phyloP scores from a whole-genome alignment of 805 yeast species.

The Candida vartiovaarae region DNA sequence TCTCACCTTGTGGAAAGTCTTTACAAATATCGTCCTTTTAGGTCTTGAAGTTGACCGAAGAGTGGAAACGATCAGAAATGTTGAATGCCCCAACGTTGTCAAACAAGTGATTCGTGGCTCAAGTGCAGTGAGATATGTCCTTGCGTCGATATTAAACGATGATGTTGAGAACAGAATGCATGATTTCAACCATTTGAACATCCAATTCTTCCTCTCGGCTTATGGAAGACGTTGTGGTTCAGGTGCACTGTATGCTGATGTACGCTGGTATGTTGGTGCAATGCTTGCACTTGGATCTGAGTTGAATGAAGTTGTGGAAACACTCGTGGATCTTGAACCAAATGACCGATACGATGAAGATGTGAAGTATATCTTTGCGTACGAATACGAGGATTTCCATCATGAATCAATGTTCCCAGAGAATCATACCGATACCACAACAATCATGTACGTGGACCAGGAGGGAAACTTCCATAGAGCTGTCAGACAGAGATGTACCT shows the following conservation, averaged over 20 bases:
- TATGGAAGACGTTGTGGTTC: conserved; percentile 53
- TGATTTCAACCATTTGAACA: conserved; percentile 53
- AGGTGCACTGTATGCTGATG: conserved; percentile 54
- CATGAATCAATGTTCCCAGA: conserved; percentile 21
- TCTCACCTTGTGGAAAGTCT: conserved; percentile 58
- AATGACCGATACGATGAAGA: conserved; percentile 69
- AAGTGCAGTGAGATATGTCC: conserved; percentile 52
- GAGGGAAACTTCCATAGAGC: conserved; percentile 22
- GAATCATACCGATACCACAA: conserved; percentile 12
- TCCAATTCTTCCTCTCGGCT: conserved; percentile 58
- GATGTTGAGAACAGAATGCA: conserved; percentile 36
- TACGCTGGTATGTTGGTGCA: conserved; percentile 51
- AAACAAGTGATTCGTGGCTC: conserved; percentile 52
- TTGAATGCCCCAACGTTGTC: conserved; percentile 37
- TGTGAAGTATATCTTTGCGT: conserved; percentile 51
- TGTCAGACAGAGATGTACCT: conserved; percentile 19
- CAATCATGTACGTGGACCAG: conserved; percentile 23
- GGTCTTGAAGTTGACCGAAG: conserved; percentile 56
- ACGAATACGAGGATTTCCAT: conserved; percentile 40
- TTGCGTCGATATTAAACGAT: conserved; percentile 54
- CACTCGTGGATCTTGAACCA: conserved; percentile 46
- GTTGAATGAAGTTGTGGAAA: conserved; percentile 43
- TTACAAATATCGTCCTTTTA: conserved; percentile 49
- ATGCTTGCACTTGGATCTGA: conserved; percentile 42
- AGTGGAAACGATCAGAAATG: conserved; percentile 31